Evolutionary conservation across 768 basidiomycete species (phyloP), one percentile per base, ranked within the genome.

Genomic region (Suillus brevipes): DNA sequence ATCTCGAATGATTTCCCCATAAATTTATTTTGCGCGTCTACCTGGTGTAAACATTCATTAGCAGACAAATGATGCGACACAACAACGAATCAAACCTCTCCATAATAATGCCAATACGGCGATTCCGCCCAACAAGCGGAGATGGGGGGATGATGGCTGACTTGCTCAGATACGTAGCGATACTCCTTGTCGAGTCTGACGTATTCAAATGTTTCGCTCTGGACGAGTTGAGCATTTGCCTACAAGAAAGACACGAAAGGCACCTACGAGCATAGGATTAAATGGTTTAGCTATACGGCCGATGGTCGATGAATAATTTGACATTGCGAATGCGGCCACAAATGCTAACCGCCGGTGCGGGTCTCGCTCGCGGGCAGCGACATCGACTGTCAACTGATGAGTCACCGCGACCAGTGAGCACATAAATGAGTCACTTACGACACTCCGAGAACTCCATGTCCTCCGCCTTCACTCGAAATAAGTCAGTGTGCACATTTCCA

Each of bases 391-490:
- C 63, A 43, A 67, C 28, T 47, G 62, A 2, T 69, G 42, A 63
- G 65, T 31, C 40, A 45, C 64, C 47, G 59, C 64, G 43, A 20
- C 63, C 56, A 31, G 59, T 49, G 53, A 68, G 42, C 13, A 36
- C 13, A 20, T 40, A 36, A 62, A 47, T 60, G 53, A 63, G 28
- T 25, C 3, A 85, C 92, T 81, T 71, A 93, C 91, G 78, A 72
- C 94, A 97, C 69, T 95, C 94, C 1, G 92, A 89, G 77, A 96
- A 97, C 76, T 97, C 96, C 94, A 97, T 97, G 77, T 99, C 96
- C 78, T 99, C 96, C 13, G 95, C 92, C 84, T 82, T 50, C 23
- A 67, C 61, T 52, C 6, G 8, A 20, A 34, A 23, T 58, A 31
- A 63, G 34, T 65, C 67, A 49, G 70, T 37, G 28, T 47, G 34